Conservation (phyloP, 805 yeast species). For the Pichia manshurica region DNA sequence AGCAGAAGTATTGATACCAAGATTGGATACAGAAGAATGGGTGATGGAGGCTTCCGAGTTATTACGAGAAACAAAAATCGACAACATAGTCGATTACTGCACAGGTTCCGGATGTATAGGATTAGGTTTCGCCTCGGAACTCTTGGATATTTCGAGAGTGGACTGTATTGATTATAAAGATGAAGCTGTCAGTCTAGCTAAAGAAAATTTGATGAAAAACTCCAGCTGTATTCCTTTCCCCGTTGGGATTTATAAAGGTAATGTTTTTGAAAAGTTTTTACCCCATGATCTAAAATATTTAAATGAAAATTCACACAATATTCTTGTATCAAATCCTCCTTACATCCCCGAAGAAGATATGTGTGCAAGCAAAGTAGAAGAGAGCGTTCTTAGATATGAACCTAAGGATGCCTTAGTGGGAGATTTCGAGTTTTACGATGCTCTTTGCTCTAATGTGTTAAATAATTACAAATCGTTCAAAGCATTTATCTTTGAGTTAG, state of each 20-base stretch:
- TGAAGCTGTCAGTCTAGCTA: conserved; percentile 47
- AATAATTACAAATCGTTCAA: conserved; percentile 36
- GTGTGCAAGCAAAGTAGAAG: conserved; percentile 41
- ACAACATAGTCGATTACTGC: conserved; percentile 57
- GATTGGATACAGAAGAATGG: conserved; percentile 98
- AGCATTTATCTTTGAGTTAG: conserved; percentile 75
- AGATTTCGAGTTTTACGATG: conserved; percentile 60
- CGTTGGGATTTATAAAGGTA: conserved; percentile 6
- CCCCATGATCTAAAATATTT: not conserved
- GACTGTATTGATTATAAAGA: conserved; percentile 53
- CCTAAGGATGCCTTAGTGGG: conserved; percentile 81
- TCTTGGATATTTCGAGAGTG: conserved; percentile 17
- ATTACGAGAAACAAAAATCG: conserved; percentile 1
- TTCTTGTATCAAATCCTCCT: conserved; percentile 88
- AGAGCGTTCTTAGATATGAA: conserved; percentile 66
- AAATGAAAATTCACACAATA: conserved; percentile 30
- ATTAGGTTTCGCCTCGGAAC: conserved; percentile 37
- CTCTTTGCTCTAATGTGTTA: conserved; percentile 38
- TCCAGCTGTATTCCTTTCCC: not conserved
- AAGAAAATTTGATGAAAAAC: conserved; percentile 34
- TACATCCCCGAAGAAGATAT: conserved; percentile 56
- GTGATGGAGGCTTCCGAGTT: conserved; percentile 35
- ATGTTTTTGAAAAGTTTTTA: conserved; percentile 6
- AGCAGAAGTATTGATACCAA: conserved; percentile 72
- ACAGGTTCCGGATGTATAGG: conserved; percentile 90